Base-by-base conservation (phyloP, 768 basidiomycete species). In the Termitomyces sp. region DNA sequence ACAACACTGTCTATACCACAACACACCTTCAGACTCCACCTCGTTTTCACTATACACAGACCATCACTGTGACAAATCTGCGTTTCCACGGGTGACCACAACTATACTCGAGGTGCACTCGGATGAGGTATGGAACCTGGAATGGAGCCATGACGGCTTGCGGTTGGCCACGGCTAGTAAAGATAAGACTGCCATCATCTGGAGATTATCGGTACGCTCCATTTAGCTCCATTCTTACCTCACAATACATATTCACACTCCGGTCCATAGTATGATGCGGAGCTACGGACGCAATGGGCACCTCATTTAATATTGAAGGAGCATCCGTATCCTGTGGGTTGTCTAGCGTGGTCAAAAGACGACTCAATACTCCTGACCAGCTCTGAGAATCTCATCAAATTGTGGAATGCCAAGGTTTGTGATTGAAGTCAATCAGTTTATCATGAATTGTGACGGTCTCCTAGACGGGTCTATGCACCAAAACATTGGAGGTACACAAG, bases 51-150 rank as follows among this genome's bases (percentile, higher is more conserved):
- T 99, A 48, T 92, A 93, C 66, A 79, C 81, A 47, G 95, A 99
- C 69, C 93, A 96, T 67, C 74, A 82, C 52, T 97, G 95, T 73
- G 82, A 86, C 59, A 82, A 87, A 66, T 81, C 83, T 27, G 82
- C 82, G 40, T 98, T 99, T 73, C 97, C 97, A 7, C 82, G 83
- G 44, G 77, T 88, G 25, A 95, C 91, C 12, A 95, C 92, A 3
- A 87, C 89, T 25, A 87, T 95, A 51, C 75, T 98, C 58, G 82
- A 86, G 44, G 91, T 87, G 31, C 96, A 98, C 71, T 81, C 78
- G 11, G 92, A 98, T 67, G 94, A 99, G 69, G 95, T 99, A 42
- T 98, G 96, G 95, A 86, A 90, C 67, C 72, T 98, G 58, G 89
- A 89, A 68, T 99, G 95, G 95, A 96, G 94, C 71, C 92, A 91